These are phyloP conservation scores for Carex arenaria DNA, from an alignment of 202 grass and related monocot species.

Conservation along the genomic window DNA sequence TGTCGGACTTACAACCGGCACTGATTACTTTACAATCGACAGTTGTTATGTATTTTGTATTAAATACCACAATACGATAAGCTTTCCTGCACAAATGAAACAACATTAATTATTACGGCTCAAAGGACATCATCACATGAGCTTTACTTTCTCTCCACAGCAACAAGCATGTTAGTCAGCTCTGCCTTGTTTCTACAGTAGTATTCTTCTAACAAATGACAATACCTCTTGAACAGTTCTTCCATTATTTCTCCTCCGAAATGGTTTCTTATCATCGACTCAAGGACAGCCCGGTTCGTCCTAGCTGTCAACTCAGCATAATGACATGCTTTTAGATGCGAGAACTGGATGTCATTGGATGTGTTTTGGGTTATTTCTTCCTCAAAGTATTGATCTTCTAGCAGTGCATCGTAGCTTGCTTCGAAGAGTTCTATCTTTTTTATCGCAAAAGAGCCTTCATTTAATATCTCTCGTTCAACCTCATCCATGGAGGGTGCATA, in stretches of 20 bases:
- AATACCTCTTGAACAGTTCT: constrained; percentile 36
- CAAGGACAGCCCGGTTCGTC: constrained; percentile 29
- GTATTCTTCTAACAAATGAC: constrained; percentile 23
- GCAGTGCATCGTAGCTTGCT: constrained; percentile 21
- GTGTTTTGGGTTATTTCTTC: not conserved
- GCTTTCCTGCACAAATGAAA: not conserved
- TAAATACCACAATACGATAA: not conserved
- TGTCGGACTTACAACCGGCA: too few species aligned
- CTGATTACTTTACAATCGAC: too few species aligned
- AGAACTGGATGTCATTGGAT: not conserved
- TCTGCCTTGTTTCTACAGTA: constrained; percentile 31
- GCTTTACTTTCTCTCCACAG: constrained; percentile 24
- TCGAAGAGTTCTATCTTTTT: constrained; percentile 35
- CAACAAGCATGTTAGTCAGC: constrained; percentile 40
- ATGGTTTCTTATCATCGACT: constrained; percentile 43
- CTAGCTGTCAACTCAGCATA: constrained; percentile 17
- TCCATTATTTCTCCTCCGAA: constrained; percentile 40
- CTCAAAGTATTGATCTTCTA: not conserved
- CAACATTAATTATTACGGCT: not conserved
- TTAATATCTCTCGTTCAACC: constrained; percentile 24
- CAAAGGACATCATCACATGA: not conserved
- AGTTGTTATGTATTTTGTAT: too few species aligned
- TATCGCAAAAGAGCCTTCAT: constrained; percentile 41
- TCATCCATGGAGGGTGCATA: constrained; percentile 44
- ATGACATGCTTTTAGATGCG: not conserved